Evolutionary conservation across 495 filamentous ascomycete genomes (phyloP), one percentile per base, ranked within the genome.

Genomic region (Penicillium steckii): DNA sequence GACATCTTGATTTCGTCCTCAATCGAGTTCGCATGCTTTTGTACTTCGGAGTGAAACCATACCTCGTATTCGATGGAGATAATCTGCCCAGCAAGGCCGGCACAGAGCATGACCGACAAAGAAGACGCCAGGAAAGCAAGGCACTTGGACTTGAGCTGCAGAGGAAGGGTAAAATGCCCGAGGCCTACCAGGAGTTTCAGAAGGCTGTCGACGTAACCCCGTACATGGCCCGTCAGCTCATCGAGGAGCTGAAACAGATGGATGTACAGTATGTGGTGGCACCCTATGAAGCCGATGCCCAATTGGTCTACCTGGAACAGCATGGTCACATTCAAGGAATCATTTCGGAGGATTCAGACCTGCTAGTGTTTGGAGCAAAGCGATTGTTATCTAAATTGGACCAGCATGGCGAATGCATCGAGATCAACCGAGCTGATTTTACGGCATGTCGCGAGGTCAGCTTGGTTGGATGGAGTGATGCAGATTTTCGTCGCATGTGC

Each of bases 141-240:
- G 80, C 80, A 54, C 53, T 80, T 1, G 94, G 93, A 1, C 67
- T 95, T 44, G 90, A 95, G 60, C 73, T 96, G 12, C 76, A 96
- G 30, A 81, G 82, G 43, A 87, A 89, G 25, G 91, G 91, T 12
- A 88, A 89, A 61, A 77, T 80, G 3, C 81, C 85, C 2, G 89
- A 93, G 60, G 95, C 95, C 1, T 83, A 93, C 59, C 71, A 83
- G 17, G 90, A 97, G 58, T 79, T 99, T 17, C 93, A 97, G 63
- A 99, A 97, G 64, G 90, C 94, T 17, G 84, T 99, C 44, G 95
- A 99, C 70, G 87, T 99, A 10, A 97, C 92, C 1, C 93, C 95
- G 1, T 82, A 91, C 57, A 97, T 99, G 95, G 94, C 95, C 21
- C 80, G 89, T 3, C 80, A 89, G 57, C 70, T 97, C 18, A 99